Conservation (phyloP, 176 grass and related monocot species). For the Stipa capillata region DNA sequence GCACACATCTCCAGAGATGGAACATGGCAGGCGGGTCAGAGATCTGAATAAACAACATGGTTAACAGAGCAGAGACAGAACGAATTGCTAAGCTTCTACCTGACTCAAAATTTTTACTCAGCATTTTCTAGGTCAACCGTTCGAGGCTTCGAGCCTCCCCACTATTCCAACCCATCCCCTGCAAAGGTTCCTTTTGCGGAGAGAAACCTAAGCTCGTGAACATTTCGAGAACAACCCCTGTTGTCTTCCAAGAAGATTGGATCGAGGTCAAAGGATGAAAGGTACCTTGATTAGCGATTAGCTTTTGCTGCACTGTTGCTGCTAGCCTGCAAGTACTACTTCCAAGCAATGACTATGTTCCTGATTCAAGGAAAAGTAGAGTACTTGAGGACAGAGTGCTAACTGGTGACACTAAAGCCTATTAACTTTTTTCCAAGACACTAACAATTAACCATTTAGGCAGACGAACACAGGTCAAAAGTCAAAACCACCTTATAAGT, state of each 20-base stretch:
- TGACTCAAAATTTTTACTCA: neutral
- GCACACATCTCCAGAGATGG: slow-evolving; percentile 47
- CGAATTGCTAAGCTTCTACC: slow-evolving; percentile 7
- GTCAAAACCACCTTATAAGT: too few relatives aligned
- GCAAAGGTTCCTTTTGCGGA: neutral
- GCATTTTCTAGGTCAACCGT: slow-evolving; percentile 49
- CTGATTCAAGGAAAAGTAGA: too few relatives aligned
- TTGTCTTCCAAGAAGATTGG: neutral
- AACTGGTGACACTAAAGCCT: too few relatives aligned
- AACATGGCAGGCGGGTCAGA: slow-evolving; percentile 27
- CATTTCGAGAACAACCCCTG: neutral
- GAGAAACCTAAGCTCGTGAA: neutral
- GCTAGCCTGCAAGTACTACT: too few relatives aligned
- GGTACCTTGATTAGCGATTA: neutral
- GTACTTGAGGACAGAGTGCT: too few relatives aligned
- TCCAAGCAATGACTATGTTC: too few relatives aligned
- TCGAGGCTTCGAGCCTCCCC: slow-evolving; percentile 24
- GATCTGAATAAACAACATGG: slow-evolving; percentile 30
- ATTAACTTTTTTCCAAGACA: too few relatives aligned
- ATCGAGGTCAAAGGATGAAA: neutral
- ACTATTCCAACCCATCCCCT: neutral
- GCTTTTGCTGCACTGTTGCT: too few relatives aligned
- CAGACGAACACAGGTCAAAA: too few relatives aligned
- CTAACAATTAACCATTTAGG: too few relatives aligned
- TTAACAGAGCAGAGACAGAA: slow-evolving; percentile 31